These are phyloP conservation scores for Niebla homalea DNA, from an alignment of 495 filamentous ascomycete species.

Conservation along the genomic window DNA sequence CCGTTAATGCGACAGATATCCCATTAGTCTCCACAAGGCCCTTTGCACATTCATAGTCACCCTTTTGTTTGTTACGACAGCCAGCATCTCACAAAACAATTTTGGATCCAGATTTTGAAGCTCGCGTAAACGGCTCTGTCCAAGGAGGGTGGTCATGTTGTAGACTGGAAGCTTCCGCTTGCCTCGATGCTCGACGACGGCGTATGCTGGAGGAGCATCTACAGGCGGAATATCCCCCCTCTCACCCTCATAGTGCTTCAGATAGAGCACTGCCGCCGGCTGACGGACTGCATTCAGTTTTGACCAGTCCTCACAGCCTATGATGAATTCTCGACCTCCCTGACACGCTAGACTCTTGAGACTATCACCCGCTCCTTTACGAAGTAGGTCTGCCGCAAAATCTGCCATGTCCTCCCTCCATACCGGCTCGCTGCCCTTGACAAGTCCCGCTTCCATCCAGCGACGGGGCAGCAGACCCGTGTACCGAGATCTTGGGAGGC, in stretches of 20 bases:
- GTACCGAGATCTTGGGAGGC: conserved; percentile 14
- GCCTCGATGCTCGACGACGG: conserved; percentile 10
- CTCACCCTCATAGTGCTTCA: conserved; percentile 22
- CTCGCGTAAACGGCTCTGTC: conserved; percentile 19
- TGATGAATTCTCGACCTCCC: conserved; percentile 12
- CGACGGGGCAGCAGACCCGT: conserved; percentile 22
- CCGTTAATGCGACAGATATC: conserved; percentile 21
- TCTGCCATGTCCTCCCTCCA: conserved; percentile 62
- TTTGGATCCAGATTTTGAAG: conserved; percentile 18
- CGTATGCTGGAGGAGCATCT: background rate
- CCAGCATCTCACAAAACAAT: conserved; percentile 16
- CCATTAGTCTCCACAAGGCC: conserved; percentile 55
- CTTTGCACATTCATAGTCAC: conserved; percentile 38
- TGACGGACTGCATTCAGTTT: conserved; percentile 21
- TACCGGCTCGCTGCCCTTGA: conserved; percentile 23
- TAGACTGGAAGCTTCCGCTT: conserved; percentile 30
- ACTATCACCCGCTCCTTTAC: conserved; percentile 30
- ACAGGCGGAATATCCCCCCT: background rate
- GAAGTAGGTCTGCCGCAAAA: conserved; percentile 41
- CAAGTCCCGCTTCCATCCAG: conserved; percentile 26
- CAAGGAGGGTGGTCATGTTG: conserved; percentile 29
- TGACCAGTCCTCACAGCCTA: conserved; percentile 24
- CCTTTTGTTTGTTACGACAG: conserved; percentile 25
- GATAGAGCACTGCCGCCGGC: conserved; percentile 23
- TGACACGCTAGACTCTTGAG: conserved; percentile 20